Evolutionary conservation across 1,284 basidiomycete genomes (phyloP).

Genomic region (Pascua sp.): DNA sequence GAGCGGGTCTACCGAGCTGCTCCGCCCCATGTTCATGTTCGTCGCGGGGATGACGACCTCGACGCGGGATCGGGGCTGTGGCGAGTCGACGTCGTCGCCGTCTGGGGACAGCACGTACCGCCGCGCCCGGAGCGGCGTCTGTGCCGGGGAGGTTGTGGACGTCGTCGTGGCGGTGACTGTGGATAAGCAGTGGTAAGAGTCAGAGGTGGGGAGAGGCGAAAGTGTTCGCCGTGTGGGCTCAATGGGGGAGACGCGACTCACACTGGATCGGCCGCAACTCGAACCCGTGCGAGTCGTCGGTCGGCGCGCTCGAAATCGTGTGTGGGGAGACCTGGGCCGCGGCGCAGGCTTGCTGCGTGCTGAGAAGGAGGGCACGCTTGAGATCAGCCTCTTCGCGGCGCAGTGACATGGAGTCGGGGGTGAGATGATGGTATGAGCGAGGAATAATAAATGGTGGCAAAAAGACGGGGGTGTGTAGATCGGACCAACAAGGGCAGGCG

Average conservation of each 20-base stretch:
- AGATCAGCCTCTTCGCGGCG: constrained; percentile 43
- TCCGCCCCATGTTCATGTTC: not conserved
- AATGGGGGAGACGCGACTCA: constrained; percentile 8
- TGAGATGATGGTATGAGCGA: not conserved
- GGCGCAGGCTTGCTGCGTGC: constrained; percentile 32
- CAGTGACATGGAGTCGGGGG: constrained; percentile 10
- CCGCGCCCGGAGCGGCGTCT: not conserved
- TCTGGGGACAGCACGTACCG: no score
- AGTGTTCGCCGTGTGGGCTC: no score
- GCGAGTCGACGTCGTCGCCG: not conserved
- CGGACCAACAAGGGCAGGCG: no score
- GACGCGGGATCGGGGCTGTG: not conserved
- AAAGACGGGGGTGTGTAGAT: no score
- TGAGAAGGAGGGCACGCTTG: constrained; percentile 33
- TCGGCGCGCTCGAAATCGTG: constrained; percentile 21
- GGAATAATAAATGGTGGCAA: no score
- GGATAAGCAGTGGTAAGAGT: not conserved
- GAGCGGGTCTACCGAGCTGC: constrained; percentile 5
- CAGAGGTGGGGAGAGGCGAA: not conserved
- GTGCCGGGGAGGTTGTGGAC: not conserved
- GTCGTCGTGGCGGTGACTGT: not conserved
- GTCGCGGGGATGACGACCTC: constrained; percentile 11
- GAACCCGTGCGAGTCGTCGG: constrained; percentile 36
- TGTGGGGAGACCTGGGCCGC: constrained; percentile 19
- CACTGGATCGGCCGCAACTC: constrained; percentile 25